Evolutionary conservation across 768 basidiomycete species (phyloP).

Genomic region (Ramaria sp.): DNA sequence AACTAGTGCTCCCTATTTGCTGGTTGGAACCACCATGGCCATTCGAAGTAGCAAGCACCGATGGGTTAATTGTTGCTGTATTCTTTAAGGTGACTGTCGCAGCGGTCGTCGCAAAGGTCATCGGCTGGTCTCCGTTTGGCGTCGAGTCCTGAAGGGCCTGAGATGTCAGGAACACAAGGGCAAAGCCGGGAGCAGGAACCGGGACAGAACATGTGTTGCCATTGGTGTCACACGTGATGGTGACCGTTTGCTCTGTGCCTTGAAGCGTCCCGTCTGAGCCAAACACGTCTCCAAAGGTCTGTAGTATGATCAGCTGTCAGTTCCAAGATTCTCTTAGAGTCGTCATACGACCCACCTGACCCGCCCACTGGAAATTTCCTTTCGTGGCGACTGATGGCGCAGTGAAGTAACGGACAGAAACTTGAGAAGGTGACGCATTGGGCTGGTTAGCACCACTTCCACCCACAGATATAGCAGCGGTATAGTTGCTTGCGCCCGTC

Average conservation of each 20-base stretch:
- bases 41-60: slow-evolving; percentile 53
- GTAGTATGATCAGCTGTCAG: neutral
- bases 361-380: slow-evolving; percentile 66
- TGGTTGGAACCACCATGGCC: slow-evolving; percentile 30
- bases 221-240: slow-evolving; percentile 45
- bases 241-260: slow-evolving; percentile 43
- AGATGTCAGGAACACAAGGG: slow-evolving; percentile 58
- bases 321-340: neutral
- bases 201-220: slow-evolving; percentile 45
- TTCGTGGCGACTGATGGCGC: slow-evolving; percentile 45
- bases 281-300: slow-evolving; percentile 54
- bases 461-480: slow-evolving; percentile 37
- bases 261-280: slow-evolving; percentile 57
- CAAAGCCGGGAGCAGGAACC: slow-evolving; percentile 62
- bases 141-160: slow-evolving; percentile 26
- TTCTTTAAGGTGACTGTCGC: slow-evolving; percentile 39
- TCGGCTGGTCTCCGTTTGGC: slow-evolving; percentile 19
- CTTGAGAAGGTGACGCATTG: slow-evolving; percentile 29
- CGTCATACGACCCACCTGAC: slow-evolving; percentile 27
- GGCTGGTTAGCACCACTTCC: slow-evolving; percentile 30
- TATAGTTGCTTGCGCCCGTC: slow-evolving; percentile 42
- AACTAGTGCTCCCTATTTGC: slow-evolving; percentile 9
- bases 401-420: slow-evolving; percentile 40
- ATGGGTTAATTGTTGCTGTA: slow-evolving; percentile 44
- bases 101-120: slow-evolving; percentile 48